Percentiles rank a stretch among this genome's conserved stretches.
These are phyloP conservation scores for Tolypocladium guangdongense DNA, from an alignment of 2,329 filamentous ascomycete species.

Conservation along the genomic window DNA sequence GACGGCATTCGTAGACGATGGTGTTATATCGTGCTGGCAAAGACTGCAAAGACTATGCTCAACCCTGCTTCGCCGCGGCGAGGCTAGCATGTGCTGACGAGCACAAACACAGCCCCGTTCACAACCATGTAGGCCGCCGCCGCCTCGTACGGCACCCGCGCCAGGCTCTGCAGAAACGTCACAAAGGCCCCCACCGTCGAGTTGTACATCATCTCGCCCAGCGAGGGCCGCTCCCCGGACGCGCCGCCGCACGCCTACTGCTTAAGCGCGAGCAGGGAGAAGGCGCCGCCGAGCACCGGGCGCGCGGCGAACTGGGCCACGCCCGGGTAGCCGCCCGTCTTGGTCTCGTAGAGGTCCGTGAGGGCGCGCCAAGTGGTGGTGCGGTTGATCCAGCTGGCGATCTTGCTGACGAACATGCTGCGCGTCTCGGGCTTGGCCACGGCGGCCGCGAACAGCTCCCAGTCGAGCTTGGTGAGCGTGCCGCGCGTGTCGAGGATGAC, in stretches of 20 bases:
- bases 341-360: conserved; percentile 68
- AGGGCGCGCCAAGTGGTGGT: conserved; percentile 61
- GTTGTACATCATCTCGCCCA: neutral
- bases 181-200: neutral
- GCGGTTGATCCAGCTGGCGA: conserved; percentile 65
- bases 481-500: conserved; percentile 74
- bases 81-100: neutral
- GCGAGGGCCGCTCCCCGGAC: too few species aligned
- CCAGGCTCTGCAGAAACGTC: too few species aligned
- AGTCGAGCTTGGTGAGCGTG: conserved; percentile 76
- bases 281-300: conserved; percentile 72
- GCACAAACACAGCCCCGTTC: neutral
- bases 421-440: conserved; percentile 52
- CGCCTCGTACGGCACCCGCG: neutral
- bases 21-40: neutral
- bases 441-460: conserved; percentile 78
- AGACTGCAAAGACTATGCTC: too few species aligned
- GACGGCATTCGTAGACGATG: neutral
- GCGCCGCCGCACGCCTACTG: neutral
- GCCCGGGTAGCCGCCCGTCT: conserved; percentile 53
- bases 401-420: conserved; percentile 53
- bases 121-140: neutral
- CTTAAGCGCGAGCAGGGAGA: conserved; percentile 60
- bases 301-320: conserved; percentile 62
- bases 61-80: too few species aligned